Percentiles rank a stretch among this genome's conserved stretches.
Conservation (phyloP, 2,329 filamentous ascomycete species). For the Fusarium domesticum region DNA sequence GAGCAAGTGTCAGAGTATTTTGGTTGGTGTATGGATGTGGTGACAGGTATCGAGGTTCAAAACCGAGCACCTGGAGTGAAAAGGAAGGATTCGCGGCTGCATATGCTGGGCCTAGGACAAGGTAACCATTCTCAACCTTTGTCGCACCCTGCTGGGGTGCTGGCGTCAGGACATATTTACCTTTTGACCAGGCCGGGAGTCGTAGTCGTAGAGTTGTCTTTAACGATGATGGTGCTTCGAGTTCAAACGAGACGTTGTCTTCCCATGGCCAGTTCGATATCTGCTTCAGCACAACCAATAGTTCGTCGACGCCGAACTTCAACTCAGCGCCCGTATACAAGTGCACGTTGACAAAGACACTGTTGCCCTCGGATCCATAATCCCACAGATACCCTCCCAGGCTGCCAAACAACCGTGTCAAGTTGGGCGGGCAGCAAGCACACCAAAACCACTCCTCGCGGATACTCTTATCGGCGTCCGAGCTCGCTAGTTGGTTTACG, state of each 20-base stretch:
- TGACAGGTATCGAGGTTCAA: slow-evolving; percentile 47
- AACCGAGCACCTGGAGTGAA: slow-evolving; percentile 40
- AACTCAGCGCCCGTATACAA: slow-evolving; percentile 52
- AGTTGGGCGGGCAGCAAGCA: slow-evolving; percentile 60
- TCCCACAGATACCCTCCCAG: slow-evolving; percentile 57
- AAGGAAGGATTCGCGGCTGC: slow-evolving; percentile 34
- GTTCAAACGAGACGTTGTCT: slow-evolving; percentile 46
- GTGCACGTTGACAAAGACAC: slow-evolving; percentile 49
- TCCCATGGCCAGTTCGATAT: slow-evolving; percentile 56
- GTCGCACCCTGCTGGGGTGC: slow-evolving; percentile 15
- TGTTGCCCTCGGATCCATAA: slow-evolving; percentile 29
- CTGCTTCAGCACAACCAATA: slow-evolving; percentile 37
- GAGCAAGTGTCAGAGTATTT: slow-evolving; percentile 50
- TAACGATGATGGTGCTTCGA: slow-evolving; percentile 29
- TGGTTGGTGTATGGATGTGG: slow-evolving; percentile 58
- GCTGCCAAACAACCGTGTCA: slow-evolving; percentile 53
- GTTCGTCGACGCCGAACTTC: slow-evolving; percentile 35
- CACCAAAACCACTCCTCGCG: slow-evolving; percentile 57
- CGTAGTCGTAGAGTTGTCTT: slow-evolving; percentile 46
- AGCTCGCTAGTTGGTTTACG: slow-evolving; percentile 58
- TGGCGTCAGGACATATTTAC: slow-evolving; percentile 35
- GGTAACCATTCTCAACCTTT: slow-evolving; percentile 45
- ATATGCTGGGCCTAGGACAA: slow-evolving; percentile 44
- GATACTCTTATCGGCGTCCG: slow-evolving; percentile 45
- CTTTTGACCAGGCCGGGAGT: slow-evolving; percentile 51